Evolutionary conservation across 78 protist genomes (phyloP), one percentile per base, ranked within the genome.

Genomic region (Isochrysis galbana): DNA sequence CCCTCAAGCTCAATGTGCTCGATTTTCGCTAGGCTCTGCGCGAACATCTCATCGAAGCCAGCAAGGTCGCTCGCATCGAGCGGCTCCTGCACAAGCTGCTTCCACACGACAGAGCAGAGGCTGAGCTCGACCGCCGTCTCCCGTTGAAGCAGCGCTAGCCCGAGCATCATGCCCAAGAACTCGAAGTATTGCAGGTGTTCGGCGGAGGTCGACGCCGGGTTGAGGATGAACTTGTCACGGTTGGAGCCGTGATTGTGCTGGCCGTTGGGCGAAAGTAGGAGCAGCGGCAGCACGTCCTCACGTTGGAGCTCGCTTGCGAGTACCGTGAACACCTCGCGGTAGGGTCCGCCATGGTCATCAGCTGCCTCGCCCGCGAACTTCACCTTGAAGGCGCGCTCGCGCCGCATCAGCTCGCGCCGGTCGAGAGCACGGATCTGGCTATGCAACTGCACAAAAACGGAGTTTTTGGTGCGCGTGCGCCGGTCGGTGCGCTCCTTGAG

Each of bases 331-430:
- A 88, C 69, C 41, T 94, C 95, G 39, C 95, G 94, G 83, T 38
- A 94, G 41, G 88, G 90, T 19, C 95, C 95, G 41, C 95, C 95
- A 38, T 22, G 4, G 25, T 94, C 95, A 51, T 21, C 91, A 22
- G 91, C 90, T 21, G 90, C 93, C 47, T 94, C 96, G 54, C 96
- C 94, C 48, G 80, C 67, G 39, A 94, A 69, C 83, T 70, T 55
- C 45, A 46, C 89, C 29, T 51, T 44, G 55, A 80, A 80, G 44
- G 88, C 25, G 38, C 88, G 88, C 38, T 44, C 51, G 55, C 88
- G 88, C 39, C 84, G 84, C 84, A 22, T 36, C 32, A 77, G 46
- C 47, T 36, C 47, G 32, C 14, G 0, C 29, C 26, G 32, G 1
- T 26, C 34, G 34, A 44, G 23, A 23, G 21, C 10, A 17, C 32